Conservation (phyloP, 2,329 filamentous ascomycete genomes). For the Fusarium oligoseptatum region DNA sequence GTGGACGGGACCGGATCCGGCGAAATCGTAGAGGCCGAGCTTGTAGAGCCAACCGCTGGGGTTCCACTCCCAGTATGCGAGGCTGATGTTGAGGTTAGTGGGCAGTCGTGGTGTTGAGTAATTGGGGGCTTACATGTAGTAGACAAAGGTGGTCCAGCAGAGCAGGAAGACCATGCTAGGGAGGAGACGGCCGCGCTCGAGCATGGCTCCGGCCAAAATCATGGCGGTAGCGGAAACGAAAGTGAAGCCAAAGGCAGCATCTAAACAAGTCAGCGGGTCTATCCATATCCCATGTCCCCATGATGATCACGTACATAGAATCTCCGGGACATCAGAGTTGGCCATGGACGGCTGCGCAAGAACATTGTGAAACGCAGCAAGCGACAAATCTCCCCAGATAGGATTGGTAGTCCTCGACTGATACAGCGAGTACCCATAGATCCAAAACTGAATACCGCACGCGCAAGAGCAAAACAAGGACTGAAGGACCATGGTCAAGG, state of each 20-base stretch:
- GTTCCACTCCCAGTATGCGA: slow-evolving; percentile 77
- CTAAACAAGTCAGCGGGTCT: neutral
- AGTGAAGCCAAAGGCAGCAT: slow-evolving; percentile 54
- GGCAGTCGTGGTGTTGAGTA: accelerated
- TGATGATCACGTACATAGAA: slow-evolving; percentile 45
- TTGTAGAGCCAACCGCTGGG: slow-evolving; percentile 74
- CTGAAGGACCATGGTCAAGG: slow-evolving; percentile 61
- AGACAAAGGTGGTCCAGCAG: slow-evolving; percentile 74
- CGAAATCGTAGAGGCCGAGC: slow-evolving; percentile 71
- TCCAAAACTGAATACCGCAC: slow-evolving; percentile 61
- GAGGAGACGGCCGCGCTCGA: slow-evolving; percentile 52
- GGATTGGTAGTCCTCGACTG: slow-evolving; percentile 53
- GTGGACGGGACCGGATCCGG: slow-evolving; percentile 74
- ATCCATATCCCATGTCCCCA: neutral
- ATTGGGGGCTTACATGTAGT: slow-evolving; percentile 55
- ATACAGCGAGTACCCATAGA: slow-evolving; percentile 61
- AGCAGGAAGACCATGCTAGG: slow-evolving; percentile 73
- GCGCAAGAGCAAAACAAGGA: slow-evolving; percentile 61
- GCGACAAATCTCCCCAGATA: slow-evolving; percentile 52
- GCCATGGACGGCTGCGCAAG: slow-evolving; percentile 54
- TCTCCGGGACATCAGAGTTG: slow-evolving; percentile 53
- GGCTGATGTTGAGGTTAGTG: accelerated
- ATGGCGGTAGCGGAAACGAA: slow-evolving; percentile 56
- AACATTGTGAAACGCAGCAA: slow-evolving; percentile 53
- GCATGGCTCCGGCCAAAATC: slow-evolving; percentile 56